Percentiles rank a stretch among this genome's conserved stretches.
phyloP scores from a whole-genome alignment of 768 basidiomycete genomes.

The Lyophyllum semitale region DNA sequence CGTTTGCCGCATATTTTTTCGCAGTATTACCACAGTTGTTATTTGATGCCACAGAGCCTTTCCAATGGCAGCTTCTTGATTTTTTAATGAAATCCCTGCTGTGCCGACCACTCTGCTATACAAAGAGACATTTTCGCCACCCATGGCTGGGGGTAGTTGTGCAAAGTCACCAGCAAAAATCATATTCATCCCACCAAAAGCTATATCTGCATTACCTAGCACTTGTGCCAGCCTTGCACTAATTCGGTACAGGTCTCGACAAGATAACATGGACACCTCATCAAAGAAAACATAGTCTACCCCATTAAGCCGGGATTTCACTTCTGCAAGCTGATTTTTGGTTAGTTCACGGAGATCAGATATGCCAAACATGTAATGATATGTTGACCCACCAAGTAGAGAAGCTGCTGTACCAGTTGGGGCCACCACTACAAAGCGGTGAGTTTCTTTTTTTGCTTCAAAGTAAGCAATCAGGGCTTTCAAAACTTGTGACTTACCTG shows the following conservation, averaged over 20 bases:
- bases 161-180: slow-evolving; percentile 27
- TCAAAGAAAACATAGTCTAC: slow-evolving; percentile 42
- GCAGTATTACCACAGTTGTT: slow-evolving; percentile 24
- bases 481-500: slow-evolving; percentile 31
- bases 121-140: slow-evolving; percentile 18
- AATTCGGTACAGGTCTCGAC: slow-evolving; percentile 29
- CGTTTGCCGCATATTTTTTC: slow-evolving; percentile 34
- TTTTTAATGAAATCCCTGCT: no score
- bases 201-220: background rate
- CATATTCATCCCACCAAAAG: slow-evolving; percentile 15
- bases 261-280: slow-evolving; percentile 43
- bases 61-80: no score
- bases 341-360: background rate
- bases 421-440: slow-evolving; percentile 5
- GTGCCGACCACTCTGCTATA: slow-evolving; percentile 13
- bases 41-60: slow-evolving; percentile 31
- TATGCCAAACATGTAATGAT: slow-evolving; percentile 34
- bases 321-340: slow-evolving; percentile 9
- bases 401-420: slow-evolving; percentile 36
- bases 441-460: background rate
- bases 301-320: slow-evolving; percentile 19
- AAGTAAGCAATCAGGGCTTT: slow-evolving; percentile 10
- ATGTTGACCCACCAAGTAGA: slow-evolving; percentile 33
- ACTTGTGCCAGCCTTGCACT: slow-evolving; percentile 21
- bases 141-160: slow-evolving; percentile 36